Percentiles rank a stretch among this genome's conserved stretches.
Conservation (phyloP, 164 flowering plant genomes). For the Umbilicus rupestris region DNA sequence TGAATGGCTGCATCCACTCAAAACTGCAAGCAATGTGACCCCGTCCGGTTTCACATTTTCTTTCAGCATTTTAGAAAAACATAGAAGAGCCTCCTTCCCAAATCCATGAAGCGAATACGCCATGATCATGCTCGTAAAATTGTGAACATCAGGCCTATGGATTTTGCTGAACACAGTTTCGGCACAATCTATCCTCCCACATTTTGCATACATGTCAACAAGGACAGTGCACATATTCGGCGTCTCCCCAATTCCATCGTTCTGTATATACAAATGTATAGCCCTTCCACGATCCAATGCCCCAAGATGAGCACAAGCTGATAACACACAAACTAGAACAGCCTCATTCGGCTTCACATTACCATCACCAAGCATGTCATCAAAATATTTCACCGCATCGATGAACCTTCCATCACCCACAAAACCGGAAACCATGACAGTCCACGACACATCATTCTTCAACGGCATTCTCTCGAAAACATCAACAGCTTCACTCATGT, state of each 20-base stretch:
- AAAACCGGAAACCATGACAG: conserved; percentile 42
- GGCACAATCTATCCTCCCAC: conserved; percentile 40
- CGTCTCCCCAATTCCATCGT: conserved; percentile 16
- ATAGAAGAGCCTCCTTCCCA: conserved; percentile 32
- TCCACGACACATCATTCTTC: conserved; percentile 43
- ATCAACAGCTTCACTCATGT: conserved; percentile 24
- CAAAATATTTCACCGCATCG: conserved; percentile 36
- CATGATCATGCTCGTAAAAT: conserved; percentile 38
- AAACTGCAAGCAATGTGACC: conserved; percentile 34
- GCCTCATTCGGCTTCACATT: conserved; percentile 42
- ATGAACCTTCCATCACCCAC: conserved; percentile 23
- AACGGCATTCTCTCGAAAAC: conserved; percentile 34
- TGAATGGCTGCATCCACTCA: conserved; percentile 54
- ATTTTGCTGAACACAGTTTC: conserved; percentile 21
- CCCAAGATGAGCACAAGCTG: conserved; percentile 54
- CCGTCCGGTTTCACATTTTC: conserved; percentile 30
- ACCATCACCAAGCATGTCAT: conserved; percentile 21
- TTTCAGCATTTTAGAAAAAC: conserved; percentile 29
- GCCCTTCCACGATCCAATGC: conserved; percentile 47
- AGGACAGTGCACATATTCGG: conserved; percentile 38
- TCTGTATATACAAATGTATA: conserved; percentile 34
- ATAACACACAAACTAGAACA: conserved; percentile 41
- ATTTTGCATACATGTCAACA: conserved; percentile 60
- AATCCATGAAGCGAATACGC: conserved; percentile 39
- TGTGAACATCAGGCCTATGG: conserved; percentile 22